Conservation (phyloP, 306 rosid genomes). For the Bauhinia variegata region DNA sequence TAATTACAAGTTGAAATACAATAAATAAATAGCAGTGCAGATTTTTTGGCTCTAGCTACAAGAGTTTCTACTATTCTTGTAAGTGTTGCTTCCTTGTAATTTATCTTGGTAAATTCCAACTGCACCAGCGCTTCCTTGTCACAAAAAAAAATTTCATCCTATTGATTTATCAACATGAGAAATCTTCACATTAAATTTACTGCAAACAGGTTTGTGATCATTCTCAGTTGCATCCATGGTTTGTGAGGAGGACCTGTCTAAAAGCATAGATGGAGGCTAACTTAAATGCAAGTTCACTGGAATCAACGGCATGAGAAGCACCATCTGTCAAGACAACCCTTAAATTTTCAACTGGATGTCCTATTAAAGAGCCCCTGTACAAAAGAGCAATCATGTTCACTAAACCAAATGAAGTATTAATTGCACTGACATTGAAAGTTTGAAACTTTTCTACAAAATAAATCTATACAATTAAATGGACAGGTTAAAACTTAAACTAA, state of each 20-base stretch:
- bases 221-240: too few species aligned
- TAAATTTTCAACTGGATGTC: conserved; percentile 94
- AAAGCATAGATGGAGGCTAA: conserved; percentile 95
- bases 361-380: conserved; percentile 90
- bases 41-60: too few species aligned
- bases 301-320: conserved; percentile 96
- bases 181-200: too few species aligned
- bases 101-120: too few species aligned
- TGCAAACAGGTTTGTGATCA: too few species aligned
- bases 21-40: too few species aligned
- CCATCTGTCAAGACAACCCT: conserved; percentile 88
- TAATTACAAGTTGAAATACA: too few species aligned
- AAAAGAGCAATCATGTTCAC: conserved; percentile 28
- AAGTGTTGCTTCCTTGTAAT: too few species aligned
- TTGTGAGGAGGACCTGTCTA: conserved; percentile 73
- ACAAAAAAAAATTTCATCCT: too few species aligned
- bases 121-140: too few species aligned
- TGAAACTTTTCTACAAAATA: background rate
- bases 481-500: background rate
- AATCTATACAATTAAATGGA: conserved; percentile 1
- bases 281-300: conserved; percentile 99
- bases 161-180: too few species aligned
- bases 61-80: too few species aligned
- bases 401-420: conserved; percentile 14
- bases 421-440: background rate